Percentiles rank a stretch among this genome's conserved stretches.
Conservation (phyloP, 179 eudicot species). For the Beta corolliflora region DNA sequence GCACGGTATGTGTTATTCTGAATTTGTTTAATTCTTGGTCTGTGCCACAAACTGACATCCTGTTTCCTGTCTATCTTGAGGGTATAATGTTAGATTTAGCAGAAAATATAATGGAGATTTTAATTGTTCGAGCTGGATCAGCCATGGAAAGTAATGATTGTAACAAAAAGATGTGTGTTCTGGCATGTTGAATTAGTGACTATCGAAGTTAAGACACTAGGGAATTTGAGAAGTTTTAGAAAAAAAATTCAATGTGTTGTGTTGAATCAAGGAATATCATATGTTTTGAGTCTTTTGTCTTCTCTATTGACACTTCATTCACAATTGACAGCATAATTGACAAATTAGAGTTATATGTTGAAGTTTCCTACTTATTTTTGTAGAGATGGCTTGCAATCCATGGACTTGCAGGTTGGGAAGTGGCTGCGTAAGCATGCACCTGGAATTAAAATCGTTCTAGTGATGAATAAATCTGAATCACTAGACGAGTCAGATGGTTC, state of each 20-base stretch:
- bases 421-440: slow-evolving; percentile 90
- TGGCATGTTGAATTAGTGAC: not conserved
- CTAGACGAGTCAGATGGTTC: slow-evolving; percentile 80
- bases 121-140: not conserved
- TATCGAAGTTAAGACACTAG: not conserved
- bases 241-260: not conserved
- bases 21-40: no score
- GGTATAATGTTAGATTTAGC: no score
- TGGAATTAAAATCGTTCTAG: slow-evolving; percentile 68
- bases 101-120: not conserved
- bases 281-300: not conserved
- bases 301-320: not conserved
- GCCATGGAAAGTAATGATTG: slow-evolving; percentile 1
- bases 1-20: slow-evolving; percentile 53
- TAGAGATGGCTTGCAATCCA: slow-evolving; percentile 94
- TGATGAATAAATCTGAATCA: slow-evolving; percentile 93
- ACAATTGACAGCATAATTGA: not conserved
- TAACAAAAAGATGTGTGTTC: not conserved
- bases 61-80: slow-evolving; percentile 2
- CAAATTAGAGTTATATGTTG: slow-evolving; percentile 12
- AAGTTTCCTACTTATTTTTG: slow-evolving; percentile 22
- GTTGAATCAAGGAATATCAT: not conserved
- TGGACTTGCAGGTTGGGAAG: slow-evolving; percentile 98
- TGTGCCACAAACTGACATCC: not conserved
- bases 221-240: not conserved